Evolutionary conservation across 805 yeast genomes (phyloP), one percentile per base, ranked within the genome.

Genomic region (Torulaspora maleeae): DNA sequence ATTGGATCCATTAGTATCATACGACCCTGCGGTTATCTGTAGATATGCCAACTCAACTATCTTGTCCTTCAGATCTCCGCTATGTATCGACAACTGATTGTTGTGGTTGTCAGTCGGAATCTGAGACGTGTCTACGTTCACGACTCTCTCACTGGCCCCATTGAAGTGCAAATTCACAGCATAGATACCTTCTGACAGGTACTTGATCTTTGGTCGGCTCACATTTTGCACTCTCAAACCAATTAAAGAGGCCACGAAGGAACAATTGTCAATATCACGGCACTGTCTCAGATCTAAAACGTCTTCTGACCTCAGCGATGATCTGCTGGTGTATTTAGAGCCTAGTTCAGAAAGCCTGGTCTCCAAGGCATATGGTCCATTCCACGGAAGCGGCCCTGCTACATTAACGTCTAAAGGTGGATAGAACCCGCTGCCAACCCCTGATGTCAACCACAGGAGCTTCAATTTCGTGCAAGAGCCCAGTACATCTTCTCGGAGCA

Each of bases 21-120:
- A 83, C 3, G 87, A 83, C 2, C 69, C 66, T 1, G 79, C 78
- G 64, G 73, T 63, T 0, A 83, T 60, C 53, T 78, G 77, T 47
- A 88, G 66, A 56, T 78, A 84, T 0, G 95, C 93, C 54, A 84
- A 81, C 61, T 89, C 96, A 1, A 86, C 51, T n/a, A 86, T 33
- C 41, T 53, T 56, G 44, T 61, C 56, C 2, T 19, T 19, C 2
- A 54, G 9, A 25, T 53, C 34, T 1, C 25, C n/a, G 16, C 60
- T 53, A 3, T 24, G 28, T 2, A 62, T 6, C 2, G 61, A 41
- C 10, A 63, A 42, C 37, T 54, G 62, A 11, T 39, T 17, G 6
- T 52, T 51, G n/a, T 35, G 13, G 1, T 13, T 3, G 24, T 48
- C 46, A 3, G 56, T 53, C 1, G 66, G 64, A 1, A 63, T 43